phyloP scores from a whole-genome alignment of 2,329 filamentous ascomycete species.

The Graphilbum fragrans region DNA sequence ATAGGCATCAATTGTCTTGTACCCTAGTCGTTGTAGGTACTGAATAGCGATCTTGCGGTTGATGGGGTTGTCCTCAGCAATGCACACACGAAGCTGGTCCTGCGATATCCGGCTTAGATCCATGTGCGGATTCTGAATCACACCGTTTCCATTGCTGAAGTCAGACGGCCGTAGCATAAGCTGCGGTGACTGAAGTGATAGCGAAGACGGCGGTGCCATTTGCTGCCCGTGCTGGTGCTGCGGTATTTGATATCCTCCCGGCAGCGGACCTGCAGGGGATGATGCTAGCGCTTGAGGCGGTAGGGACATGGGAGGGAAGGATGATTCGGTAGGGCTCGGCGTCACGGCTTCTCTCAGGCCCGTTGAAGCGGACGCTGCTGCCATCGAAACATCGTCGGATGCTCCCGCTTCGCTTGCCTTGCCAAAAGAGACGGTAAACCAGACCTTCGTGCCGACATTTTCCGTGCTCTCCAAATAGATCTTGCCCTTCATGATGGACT shows the following conservation, averaged over 20 bases:
- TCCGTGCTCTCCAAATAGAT: constrained; percentile 73
- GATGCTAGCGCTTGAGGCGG: not conserved
- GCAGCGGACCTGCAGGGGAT: not conserved
- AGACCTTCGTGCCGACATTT: constrained; percentile 56
- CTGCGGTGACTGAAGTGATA: too few relatives aligned
- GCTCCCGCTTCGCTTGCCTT: constrained; percentile 41
- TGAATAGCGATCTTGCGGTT: constrained; percentile 91
- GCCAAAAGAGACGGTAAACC: constrained; percentile 75
- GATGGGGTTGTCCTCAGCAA: constrained; percentile 90
- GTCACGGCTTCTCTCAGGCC: not conserved
- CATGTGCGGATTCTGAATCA: constrained; percentile 30
- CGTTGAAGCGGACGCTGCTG: constrained; percentile 1
- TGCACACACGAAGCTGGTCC: constrained; percentile 73
- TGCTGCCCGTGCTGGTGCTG: not conserved
- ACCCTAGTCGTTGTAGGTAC: constrained; percentile 76
- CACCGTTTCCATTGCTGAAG: not conserved
- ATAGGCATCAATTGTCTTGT: constrained; percentile 71
- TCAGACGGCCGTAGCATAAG: not conserved
- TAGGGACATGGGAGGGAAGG: constrained; percentile 33
- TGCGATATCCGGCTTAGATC: constrained; percentile 64
- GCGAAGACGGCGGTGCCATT: too few relatives aligned
- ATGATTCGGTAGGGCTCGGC: constrained; percentile 1
- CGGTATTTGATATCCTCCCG: not conserved
- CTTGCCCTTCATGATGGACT: constrained; percentile 79
- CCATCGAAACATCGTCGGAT: not conserved